phyloP scores from a whole-genome alignment of 1,284 basidiomycete species.

The Ceratobasidium sp. region DNA sequence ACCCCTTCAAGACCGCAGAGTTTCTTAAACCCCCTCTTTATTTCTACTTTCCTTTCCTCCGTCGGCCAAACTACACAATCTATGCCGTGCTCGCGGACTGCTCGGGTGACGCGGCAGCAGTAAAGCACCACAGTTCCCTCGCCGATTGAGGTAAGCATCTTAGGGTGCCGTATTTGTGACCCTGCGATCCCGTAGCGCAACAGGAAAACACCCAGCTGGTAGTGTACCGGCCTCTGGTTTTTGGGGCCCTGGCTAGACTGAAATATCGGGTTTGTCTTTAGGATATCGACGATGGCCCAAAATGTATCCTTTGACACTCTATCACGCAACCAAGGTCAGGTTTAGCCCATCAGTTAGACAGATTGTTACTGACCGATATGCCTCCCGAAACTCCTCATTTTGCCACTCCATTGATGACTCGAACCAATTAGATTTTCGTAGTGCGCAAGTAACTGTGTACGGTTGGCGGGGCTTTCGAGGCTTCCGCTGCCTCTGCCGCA shows the following conservation, averaged over 20 bases:
- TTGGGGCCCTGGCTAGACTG: not conserved
- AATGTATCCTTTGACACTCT: not conserved
- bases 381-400: not conserved
- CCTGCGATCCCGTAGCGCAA: not conserved
- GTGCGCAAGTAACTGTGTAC: not conserved
- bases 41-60: not conserved
- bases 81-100: not conserved
- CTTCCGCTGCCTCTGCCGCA: not conserved
- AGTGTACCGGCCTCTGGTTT: not conserved
- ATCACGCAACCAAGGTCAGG: not conserved
- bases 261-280: not conserved
- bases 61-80: not conserved
- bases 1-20: not conserved
- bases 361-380: not conserved
- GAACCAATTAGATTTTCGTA: constrained; percentile 1
- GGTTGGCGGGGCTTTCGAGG: not conserved
- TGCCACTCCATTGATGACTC: not conserved
- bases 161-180: not conserved
- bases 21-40: not conserved
- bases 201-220: constrained; percentile 4
- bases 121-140: not conserved
- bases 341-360: not conserved
- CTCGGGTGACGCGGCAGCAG: not conserved
- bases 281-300: not conserved
- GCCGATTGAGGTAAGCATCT: not conserved